Evolutionary conservation across 495 filamentous ascomycete species (phyloP).

Genomic region (Podospora pseudoanserina): DNA sequence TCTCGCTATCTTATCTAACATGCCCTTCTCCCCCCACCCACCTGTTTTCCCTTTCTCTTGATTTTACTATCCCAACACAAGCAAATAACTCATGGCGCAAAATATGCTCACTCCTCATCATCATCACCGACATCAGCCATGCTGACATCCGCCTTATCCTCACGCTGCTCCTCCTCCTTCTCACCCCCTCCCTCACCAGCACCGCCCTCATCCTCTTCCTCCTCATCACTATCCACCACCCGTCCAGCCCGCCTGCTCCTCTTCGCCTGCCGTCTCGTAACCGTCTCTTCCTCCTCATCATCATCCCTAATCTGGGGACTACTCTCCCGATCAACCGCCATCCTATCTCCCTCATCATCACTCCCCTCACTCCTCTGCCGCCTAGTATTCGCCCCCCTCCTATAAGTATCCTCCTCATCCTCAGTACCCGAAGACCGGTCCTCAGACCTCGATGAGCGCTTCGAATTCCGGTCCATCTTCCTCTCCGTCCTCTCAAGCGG

Average conservation of each 20-base stretch:
- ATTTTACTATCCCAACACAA: not conserved
- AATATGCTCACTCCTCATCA: slow-evolving; percentile 32
- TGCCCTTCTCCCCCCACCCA: not conserved
- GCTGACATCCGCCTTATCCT: slow-evolving; percentile 28
- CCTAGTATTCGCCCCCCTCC: slow-evolving; percentile 23
- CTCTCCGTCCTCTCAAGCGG: slow-evolving; percentile 41
- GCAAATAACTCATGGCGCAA: not conserved
- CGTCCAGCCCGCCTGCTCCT: slow-evolving; percentile 31
- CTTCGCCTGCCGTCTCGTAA: slow-evolving; percentile 30
- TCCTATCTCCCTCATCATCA: slow-evolving; percentile 25
- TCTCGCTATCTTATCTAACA: not conserved
- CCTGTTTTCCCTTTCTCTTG: not conserved
- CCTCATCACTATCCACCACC: slow-evolving; percentile 48
- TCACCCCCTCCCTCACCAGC: not conserved
- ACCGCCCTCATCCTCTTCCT: slow-evolving; percentile 33
- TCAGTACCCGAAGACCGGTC: slow-evolving; percentile 11
- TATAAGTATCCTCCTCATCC: slow-evolving; percentile 26
- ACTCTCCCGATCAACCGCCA: slow-evolving; percentile 35
- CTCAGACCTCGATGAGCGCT: slow-evolving; percentile 11
- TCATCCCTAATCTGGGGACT: slow-evolving; percentile 21
- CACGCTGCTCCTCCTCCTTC: slow-evolving; percentile 8
- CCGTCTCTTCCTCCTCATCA: slow-evolving; percentile 39
- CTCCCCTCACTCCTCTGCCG: slow-evolving; percentile 29
- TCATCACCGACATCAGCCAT: slow-evolving; percentile 39
- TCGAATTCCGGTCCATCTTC: slow-evolving; percentile 29